These are phyloP conservation scores for Dryas alaskensis DNA, from an alignment of 306 rosid species.

Conservation along the genomic window DNA sequence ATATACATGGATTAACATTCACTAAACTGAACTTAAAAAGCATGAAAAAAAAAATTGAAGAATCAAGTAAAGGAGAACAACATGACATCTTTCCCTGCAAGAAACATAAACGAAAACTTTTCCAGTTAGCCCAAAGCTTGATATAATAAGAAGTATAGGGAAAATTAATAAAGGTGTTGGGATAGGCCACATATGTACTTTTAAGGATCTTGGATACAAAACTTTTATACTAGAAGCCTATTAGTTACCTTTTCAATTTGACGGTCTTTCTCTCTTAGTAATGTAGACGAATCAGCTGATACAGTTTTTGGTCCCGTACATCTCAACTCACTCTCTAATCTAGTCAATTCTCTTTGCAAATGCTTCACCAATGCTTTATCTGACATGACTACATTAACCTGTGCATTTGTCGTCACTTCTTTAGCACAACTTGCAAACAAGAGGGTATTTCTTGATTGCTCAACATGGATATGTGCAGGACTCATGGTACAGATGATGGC, in stretches of 20 bases:
- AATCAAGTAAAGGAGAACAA: neutral
- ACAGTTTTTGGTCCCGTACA: conserved; percentile 41
- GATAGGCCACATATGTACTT: neutral
- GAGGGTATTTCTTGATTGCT: conserved; percentile 96
- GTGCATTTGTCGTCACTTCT: conserved; percentile 88
- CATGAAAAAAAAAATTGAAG: neutral
- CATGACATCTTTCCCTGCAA: neutral
- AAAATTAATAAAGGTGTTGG: neutral
- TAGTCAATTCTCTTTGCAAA: conserved; percentile 79
- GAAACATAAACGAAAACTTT: neutral
- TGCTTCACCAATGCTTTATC: conserved; percentile 95
- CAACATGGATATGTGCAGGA: conserved; percentile 88
- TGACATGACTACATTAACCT: conserved; percentile 86
- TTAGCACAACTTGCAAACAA: conserved; percentile 97
- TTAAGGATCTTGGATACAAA: neutral
- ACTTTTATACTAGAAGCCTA: neutral
- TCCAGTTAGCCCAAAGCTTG: neutral
- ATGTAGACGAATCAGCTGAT: conserved; percentile 43
- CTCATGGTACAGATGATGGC: conserved; percentile 98
- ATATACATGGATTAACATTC: neutral
- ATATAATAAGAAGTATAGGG: neutral
- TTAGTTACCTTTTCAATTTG: conserved; percentile 75
- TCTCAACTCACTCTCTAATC: conserved; percentile 72
- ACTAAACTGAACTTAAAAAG: neutral
- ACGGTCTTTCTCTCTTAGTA: conserved; percentile 74